phyloP scores from a whole-genome alignment of 192 early-diverging fungal genomes.

The Linnemannia exigua region DNA sequence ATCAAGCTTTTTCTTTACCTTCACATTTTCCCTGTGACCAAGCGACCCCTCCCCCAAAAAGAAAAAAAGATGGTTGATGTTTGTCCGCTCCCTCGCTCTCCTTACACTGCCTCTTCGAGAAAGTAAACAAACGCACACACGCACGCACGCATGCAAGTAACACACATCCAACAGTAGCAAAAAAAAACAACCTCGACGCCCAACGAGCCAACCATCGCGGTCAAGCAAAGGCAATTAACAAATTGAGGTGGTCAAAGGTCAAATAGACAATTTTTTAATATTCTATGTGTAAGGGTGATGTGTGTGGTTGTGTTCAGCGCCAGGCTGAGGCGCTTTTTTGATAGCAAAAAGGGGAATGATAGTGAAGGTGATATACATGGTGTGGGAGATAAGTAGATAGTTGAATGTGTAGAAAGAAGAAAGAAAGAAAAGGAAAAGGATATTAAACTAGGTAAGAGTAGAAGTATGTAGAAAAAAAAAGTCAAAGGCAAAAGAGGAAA shows the following conservation, averaged over 20 bases:
- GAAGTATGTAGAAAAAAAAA: too few relatives aligned
- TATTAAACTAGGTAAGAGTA: background rate
- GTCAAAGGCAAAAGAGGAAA: background rate
- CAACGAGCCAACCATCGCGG: background rate
- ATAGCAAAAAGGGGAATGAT: slow-evolving; percentile 7
- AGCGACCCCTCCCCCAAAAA: too few relatives aligned
- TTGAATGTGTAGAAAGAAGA: background rate
- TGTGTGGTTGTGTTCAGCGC: background rate
- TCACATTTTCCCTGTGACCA: too few relatives aligned
- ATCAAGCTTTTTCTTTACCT: too few relatives aligned
- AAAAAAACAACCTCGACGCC: background rate
- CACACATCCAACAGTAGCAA: background rate
- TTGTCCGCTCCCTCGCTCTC: background rate
- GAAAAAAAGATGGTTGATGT: background rate
- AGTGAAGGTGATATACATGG: slow-evolving; percentile 5
- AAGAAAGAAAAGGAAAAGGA: background rate
- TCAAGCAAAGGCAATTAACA: background rate
- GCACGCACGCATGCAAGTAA: background rate
- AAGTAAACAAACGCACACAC: background rate
- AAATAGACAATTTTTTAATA: background rate
- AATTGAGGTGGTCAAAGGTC: background rate
- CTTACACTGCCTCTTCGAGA: background rate
- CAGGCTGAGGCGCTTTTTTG: slow-evolving; percentile 10
- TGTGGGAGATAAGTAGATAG: background rate
- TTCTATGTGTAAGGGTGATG: background rate